Evolutionary conservation across 805 yeast species (phyloP).

Genomic region (Danielia reshetovae): DNA sequence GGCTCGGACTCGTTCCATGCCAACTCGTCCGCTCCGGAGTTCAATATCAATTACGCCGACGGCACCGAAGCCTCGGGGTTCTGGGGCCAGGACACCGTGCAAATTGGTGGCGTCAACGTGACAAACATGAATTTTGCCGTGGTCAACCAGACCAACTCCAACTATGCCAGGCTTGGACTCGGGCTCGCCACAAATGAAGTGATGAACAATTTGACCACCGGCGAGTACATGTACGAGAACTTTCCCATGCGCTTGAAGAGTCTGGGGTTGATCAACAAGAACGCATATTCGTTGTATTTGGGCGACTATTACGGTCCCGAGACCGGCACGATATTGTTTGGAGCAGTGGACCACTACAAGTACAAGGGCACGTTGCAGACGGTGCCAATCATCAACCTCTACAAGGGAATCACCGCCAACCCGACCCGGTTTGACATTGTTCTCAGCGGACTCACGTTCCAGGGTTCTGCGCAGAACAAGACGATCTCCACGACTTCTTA

Average conservation of each 20-base stretch:
- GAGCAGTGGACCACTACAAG: slow-evolving; percentile 42
- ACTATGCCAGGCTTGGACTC: slow-evolving; percentile 70
- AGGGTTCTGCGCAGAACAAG: slow-evolving; percentile 9
- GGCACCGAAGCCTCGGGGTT: slow-evolving; percentile 44
- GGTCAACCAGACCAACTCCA: slow-evolving; percentile 60
- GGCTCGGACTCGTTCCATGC: slow-evolving; percentile 34
- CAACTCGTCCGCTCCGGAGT: slow-evolving; percentile 39
- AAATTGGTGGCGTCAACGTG: slow-evolving; percentile 47
- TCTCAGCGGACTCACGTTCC: slow-evolving; percentile 33
- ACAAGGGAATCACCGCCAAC: slow-evolving; percentile 6
- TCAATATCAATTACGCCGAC: slow-evolving; percentile 47
- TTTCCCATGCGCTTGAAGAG: slow-evolving; percentile 58
- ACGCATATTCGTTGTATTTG: slow-evolving; percentile 61
- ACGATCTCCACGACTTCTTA: slow-evolving; percentile 4
- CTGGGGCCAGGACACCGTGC: slow-evolving; percentile 61
- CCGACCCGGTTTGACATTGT: slow-evolving; percentile 50
- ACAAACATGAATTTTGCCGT: slow-evolving; percentile 65
- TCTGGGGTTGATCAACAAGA: slow-evolving; percentile 52
- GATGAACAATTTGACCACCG: too few relatives aligned
- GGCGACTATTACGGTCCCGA: slow-evolving; percentile 27
- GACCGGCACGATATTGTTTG: slow-evolving; percentile 37
- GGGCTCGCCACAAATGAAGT: slow-evolving; percentile 69
- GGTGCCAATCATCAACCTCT: slow-evolving; percentile 41
- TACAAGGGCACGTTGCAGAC: slow-evolving; percentile 27
- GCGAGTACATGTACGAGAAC: slow-evolving; percentile 55